These are phyloP conservation scores for Biancaea sappan DNA, from an alignment of 306 rosid genomes.

Conservation along the genomic window DNA sequence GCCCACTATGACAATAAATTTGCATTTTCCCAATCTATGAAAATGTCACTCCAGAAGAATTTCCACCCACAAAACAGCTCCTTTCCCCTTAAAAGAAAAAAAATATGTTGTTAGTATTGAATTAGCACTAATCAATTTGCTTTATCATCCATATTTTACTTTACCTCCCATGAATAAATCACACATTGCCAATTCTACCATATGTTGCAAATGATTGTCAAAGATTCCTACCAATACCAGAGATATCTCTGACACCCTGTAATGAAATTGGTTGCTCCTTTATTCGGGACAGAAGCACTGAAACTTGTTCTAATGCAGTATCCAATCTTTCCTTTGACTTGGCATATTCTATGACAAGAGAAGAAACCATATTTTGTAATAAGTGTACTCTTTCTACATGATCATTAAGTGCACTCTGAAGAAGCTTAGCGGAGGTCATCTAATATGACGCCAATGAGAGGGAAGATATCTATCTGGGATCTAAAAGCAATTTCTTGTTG, in stretches of 20 bases:
- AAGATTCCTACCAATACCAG: slow-evolving; percentile 57
- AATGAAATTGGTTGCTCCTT: slow-evolving; percentile 76
- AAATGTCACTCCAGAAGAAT: slow-evolving; percentile 29
- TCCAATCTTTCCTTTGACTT: slow-evolving; percentile 88
- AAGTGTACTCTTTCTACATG: slow-evolving; percentile 74
- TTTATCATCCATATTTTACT: slow-evolving; percentile 25
- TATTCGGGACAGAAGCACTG: slow-evolving; percentile 68
- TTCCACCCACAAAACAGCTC: slow-evolving; percentile 28
- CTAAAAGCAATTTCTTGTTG: slow-evolving; percentile 92
- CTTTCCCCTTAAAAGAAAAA: neutral
- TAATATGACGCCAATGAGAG: slow-evolving; percentile 85
- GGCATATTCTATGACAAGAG: slow-evolving; percentile 80
- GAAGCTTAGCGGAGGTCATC: slow-evolving; percentile 62
- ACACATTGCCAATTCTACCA: slow-evolving; percentile 7
- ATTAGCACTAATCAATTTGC: slow-evolving; percentile 4
- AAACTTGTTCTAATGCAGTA: slow-evolving; percentile 78
- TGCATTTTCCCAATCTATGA: slow-evolving; percentile 35
- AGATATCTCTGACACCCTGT: slow-evolving; percentile 62
- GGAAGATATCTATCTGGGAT: slow-evolving; percentile 94
- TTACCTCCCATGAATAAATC: slow-evolving; percentile 25
- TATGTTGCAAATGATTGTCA: slow-evolving; percentile 30
- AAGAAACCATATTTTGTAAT: slow-evolving; percentile 72
- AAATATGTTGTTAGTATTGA: neutral
- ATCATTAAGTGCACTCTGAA: slow-evolving; percentile 58
- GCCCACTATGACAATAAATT: neutral